Conservation (phyloP, 2,329 filamentous ascomycete genomes). For the Hymenoscyphus repandus region DNA sequence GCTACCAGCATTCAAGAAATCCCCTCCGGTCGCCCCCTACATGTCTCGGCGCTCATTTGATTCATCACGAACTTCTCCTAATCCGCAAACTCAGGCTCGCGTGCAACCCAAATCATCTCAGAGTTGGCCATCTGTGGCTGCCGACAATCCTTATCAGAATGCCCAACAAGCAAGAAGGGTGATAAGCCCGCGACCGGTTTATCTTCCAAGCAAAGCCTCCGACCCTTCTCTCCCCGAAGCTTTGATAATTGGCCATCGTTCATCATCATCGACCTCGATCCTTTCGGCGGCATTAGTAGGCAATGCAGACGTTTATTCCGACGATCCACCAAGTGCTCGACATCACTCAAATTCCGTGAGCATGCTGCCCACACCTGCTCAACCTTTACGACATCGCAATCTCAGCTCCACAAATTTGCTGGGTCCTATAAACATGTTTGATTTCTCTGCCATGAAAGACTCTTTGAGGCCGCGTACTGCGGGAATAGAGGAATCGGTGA, state of each 20-base stretch:
- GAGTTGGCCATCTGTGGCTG: neutral
- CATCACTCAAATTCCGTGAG: neutral
- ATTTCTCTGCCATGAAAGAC: neutral
- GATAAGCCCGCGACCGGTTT: neutral
- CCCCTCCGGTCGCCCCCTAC: neutral
- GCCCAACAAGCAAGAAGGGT: neutral
- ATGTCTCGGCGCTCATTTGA: neutral
- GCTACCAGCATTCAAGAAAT: neutral
- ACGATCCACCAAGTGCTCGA: neutral
- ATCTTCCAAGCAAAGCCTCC: neutral
- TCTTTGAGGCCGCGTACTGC: neutral
- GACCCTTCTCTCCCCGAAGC: neutral
- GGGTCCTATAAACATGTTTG: slow-evolving; percentile 1
- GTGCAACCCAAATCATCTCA: neutral
- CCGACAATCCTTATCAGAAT: neutral
- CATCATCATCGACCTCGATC: neutral
- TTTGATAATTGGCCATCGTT: neutral
- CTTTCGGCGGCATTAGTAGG: too few relatives aligned
- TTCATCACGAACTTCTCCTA: neutral
- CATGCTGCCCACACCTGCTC: neutral
- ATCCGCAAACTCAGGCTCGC: neutral
- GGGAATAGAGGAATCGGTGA: neutral
- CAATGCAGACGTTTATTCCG: neutral
- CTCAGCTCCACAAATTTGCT: slow-evolving; percentile 1
- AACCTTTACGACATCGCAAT: neutral